phyloP scores from a whole-genome alignment of 2,329 filamentous ascomycete species.

The Aspergillus sp. region DNA sequence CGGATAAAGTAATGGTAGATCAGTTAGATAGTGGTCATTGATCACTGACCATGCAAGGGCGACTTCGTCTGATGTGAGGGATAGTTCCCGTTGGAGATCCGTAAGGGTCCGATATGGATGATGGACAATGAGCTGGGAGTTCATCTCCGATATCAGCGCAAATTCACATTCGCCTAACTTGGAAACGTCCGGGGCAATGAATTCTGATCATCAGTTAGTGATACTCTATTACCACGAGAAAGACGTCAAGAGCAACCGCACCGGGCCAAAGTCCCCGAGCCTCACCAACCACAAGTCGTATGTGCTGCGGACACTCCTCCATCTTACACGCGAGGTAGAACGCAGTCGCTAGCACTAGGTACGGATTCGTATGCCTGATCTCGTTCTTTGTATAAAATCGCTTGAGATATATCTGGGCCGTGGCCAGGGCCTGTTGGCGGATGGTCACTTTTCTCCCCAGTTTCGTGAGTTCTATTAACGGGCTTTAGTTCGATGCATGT shows the following conservation, averaged over 20 bases:
- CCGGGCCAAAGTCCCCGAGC: constrained; percentile 76
- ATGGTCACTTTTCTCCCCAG: constrained; percentile 76
- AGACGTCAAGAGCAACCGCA: constrained; percentile 23
- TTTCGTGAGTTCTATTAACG: constrained; percentile 60
- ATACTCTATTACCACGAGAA: background rate
- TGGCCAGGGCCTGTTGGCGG: constrained; percentile 86
- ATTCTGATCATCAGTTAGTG: constrained; percentile 42
- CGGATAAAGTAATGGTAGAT: constrained; percentile 74
- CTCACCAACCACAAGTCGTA: constrained; percentile 79
- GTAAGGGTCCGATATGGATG: constrained; percentile 80
- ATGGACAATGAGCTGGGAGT: constrained; percentile 79
- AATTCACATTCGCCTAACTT: constrained; percentile 93
- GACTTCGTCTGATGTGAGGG: constrained; percentile 68
- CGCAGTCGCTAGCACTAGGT: constrained; percentile 84
- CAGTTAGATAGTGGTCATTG: constrained; percentile 88
- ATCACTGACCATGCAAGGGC: constrained; percentile 72
- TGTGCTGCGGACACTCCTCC: constrained; percentile 95
- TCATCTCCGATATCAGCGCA: constrained; percentile 82
- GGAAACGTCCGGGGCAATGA: constrained; percentile 65
- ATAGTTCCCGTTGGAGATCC: constrained; percentile 60
- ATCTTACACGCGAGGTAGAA: constrained; percentile 96
- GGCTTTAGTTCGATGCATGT: background rate
- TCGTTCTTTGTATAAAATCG: constrained; percentile 88
- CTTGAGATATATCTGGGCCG: constrained; percentile 88
- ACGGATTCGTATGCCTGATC: constrained; percentile 86